Evolutionary conservation across 495 filamentous ascomycete species (phyloP).

Genomic region (Penicillium turbatum): DNA sequence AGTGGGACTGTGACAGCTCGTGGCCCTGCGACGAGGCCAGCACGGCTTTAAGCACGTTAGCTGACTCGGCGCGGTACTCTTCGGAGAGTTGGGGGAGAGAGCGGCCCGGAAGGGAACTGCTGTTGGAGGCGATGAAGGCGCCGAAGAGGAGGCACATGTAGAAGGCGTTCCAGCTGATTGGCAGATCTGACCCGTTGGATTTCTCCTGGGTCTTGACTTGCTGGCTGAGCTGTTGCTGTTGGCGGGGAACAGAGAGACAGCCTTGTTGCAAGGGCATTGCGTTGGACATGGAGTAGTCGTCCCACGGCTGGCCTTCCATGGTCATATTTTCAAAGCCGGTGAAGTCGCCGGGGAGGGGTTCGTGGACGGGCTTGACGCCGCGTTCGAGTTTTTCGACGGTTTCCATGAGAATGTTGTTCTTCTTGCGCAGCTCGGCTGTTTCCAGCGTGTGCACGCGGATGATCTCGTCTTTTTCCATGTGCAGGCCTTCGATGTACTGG

Average conservation of each 20-base stretch:
- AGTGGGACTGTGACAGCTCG: constrained; percentile 27
- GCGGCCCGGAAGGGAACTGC: constrained; percentile 51
- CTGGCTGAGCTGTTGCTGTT: constrained; percentile 21
- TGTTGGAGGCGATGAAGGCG: constrained; percentile 91
- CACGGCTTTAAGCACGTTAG: constrained; percentile 82
- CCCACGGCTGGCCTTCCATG: constrained; percentile 74
- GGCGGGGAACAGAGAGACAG: constrained; percentile 7
- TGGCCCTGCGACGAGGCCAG: constrained; percentile 57
- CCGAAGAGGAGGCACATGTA: constrained; percentile 90
- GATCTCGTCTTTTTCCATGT: constrained; percentile 87
- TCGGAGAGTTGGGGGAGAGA: constrained; percentile 82
- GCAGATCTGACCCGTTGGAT: constrained; percentile 57
- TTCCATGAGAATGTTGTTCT: constrained; percentile 82
- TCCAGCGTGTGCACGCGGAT: constrained; percentile 87
- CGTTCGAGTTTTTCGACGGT: constrained; percentile 76
- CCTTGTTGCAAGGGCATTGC: constrained; percentile 38
- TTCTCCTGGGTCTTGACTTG: constrained; percentile 57
- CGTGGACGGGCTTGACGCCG: constrained; percentile 55
- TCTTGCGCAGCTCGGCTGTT: constrained; percentile 92
- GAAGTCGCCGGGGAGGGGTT: constrained; percentile 63
- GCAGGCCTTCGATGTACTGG: constrained; percentile 69
- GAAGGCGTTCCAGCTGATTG: constrained; percentile 56
- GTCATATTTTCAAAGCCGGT: constrained; percentile 75
- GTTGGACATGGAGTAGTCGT: constrained; percentile 71
- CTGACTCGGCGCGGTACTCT: constrained; percentile 88